A percentile compares a stretch with the other conserved stretches of the same genome.
These are phyloP conservation scores for Chamaenerion angustifolium DNA, from an alignment of 345 rosid genomes.

Conservation along the genomic window DNA sequence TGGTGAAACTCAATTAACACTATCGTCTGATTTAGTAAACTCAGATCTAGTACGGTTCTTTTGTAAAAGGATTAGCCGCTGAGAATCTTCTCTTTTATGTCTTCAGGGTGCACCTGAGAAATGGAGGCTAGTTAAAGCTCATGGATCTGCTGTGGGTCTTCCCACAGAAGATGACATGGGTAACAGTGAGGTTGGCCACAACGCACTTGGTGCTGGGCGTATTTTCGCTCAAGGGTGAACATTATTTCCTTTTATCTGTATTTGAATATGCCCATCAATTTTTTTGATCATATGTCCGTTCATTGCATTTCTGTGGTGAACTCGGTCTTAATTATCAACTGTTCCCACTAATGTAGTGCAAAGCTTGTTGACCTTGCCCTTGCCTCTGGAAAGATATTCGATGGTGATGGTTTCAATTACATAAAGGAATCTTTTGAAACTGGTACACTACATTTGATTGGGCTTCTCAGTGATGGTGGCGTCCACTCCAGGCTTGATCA, in stretches of 20 bases:
- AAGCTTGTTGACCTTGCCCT: slow-evolving; percentile 88
- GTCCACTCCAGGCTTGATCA: slow-evolving; percentile 97
- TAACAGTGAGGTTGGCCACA: slow-evolving; percentile 97
- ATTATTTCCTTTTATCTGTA: not conserved
- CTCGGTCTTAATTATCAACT: not conserved
- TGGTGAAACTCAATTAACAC: no score
- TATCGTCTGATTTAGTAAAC: no score
- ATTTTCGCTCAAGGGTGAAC: slow-evolving; percentile 77
- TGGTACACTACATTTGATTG: slow-evolving; percentile 80
- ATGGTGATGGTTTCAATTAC: slow-evolving; percentile 77
- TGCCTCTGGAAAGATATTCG: slow-evolving; percentile 75
- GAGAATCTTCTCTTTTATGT: not conserved
- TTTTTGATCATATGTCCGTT: not conserved
- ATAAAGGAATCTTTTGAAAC: slow-evolving; percentile 40
- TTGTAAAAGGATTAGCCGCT: not conserved
- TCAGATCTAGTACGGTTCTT: no score
- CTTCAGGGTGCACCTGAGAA: slow-evolving; percentile 55
- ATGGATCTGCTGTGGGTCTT: slow-evolving; percentile 85
- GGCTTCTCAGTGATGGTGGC: slow-evolving; percentile 94
- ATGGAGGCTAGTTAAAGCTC: slow-evolving; percentile 89
- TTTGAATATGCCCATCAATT: not conserved
- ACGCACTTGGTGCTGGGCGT: slow-evolving; percentile 97
- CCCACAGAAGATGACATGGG: slow-evolving; percentile 99
- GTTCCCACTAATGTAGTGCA: slow-evolving; percentile 32
- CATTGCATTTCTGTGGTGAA: no score